Conservation (phyloP, 2,329 filamentous ascomycete species). For the Trichoderma sp. region DNA sequence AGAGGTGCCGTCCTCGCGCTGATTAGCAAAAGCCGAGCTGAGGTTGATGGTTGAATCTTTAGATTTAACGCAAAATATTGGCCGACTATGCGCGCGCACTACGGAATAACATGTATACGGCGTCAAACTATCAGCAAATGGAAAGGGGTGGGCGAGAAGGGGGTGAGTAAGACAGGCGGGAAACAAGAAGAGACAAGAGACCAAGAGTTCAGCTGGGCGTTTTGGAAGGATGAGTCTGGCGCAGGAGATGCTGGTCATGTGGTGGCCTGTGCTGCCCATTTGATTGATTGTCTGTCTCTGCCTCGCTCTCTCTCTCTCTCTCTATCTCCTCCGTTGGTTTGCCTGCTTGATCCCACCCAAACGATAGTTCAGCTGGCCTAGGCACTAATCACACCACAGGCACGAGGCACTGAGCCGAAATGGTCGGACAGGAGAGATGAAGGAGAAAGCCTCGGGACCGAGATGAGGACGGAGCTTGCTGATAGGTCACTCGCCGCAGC, state of each 20-base stretch:
- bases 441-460: slow-evolving; percentile 12
- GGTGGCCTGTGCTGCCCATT: neutral
- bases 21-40: slow-evolving; percentile 4
- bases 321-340: neutral
- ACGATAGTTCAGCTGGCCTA: slow-evolving; percentile 2
- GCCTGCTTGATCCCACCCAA: neutral
- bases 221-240: slow-evolving; percentile 1
- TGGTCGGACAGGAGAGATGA: neutral
- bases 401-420: neutral
- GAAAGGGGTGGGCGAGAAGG: neutral
- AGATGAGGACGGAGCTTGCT: neutral
- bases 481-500: neutral
- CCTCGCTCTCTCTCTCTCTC: neutral
- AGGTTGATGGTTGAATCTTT: slow-evolving; percentile 11
- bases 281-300: neutral
- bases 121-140: neutral
- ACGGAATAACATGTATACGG: neutral
- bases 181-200: neutral
- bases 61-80: slow-evolving; percentile 4
- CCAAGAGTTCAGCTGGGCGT: slow-evolving; percentile 3
- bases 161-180: neutral
- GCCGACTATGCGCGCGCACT: slow-evolving; percentile 4
- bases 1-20: neutral
- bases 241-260: slow-evolving; percentile 14
- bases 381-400: neutral